Evolutionary conservation across 306 rosid species (phyloP).

Genomic region (Quercus berberidifolia): DNA sequence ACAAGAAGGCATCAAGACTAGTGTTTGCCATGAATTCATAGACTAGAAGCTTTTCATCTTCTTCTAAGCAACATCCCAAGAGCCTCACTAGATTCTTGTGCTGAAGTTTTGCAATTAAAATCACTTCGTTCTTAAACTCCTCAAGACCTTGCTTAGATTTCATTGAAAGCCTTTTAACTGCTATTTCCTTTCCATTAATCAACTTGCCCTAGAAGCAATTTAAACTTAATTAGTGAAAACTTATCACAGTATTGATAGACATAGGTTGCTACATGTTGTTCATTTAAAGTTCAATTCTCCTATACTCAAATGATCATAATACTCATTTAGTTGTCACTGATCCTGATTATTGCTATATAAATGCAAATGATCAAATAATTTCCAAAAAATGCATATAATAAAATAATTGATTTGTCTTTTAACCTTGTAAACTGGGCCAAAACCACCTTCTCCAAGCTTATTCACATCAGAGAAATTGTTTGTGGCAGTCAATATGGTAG

Average conservation of each 20-base stretch:
- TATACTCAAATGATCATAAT: no score
- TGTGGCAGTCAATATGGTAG: constrained; percentile 28
- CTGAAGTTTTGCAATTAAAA: constrained; percentile 30
- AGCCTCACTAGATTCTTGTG: constrained; percentile 38
- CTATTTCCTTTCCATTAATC: constrained; percentile 26
- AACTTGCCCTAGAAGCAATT: constrained; percentile 23
- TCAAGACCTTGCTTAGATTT: constrained; percentile 20
- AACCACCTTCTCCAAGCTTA: constrained; percentile 48
- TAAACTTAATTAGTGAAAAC: not conserved
- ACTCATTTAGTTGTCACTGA: no score
- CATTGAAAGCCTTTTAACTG: constrained; percentile 31
- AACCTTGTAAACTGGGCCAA: constrained; percentile 48
- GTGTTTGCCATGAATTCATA: constrained; percentile 38
- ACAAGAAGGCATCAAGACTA: constrained; percentile 20
- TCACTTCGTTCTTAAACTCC: constrained; percentile 20
- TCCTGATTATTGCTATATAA: not conserved
- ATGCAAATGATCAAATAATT: not conserved
- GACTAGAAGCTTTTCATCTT: constrained; percentile 34
- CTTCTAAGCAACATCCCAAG: constrained; percentile 33
- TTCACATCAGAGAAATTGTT: constrained; percentile 33
- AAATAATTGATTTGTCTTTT: not conserved
- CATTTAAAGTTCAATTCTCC: no score
- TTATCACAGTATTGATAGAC: not conserved
- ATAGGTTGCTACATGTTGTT: no score
- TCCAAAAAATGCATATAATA: not conserved